These are phyloP conservation scores for Drechslerella coelobrocha DNA, from an alignment of 2,329 filamentous ascomycete species.

Conservation along the genomic window DNA sequence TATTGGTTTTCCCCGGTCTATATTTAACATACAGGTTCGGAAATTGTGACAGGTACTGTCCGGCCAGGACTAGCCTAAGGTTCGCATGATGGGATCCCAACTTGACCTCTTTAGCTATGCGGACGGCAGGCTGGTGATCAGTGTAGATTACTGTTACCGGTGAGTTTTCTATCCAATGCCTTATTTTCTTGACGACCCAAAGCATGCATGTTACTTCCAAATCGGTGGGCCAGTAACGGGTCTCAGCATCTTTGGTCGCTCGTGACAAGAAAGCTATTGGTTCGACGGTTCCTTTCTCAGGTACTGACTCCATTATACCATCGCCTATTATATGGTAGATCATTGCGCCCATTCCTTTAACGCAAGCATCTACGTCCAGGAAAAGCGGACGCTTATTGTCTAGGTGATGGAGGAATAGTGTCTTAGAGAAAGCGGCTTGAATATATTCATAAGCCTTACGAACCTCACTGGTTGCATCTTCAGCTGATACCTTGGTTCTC, in stretches of 20 bases:
- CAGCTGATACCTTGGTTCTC: background rate
- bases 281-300: background rate
- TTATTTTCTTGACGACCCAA: background rate
- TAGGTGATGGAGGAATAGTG: background rate
- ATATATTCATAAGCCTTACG: background rate
- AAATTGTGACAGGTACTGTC: slow-evolving; percentile 1
- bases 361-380: background rate
- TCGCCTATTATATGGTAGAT: background rate
- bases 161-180: slow-evolving; percentile 3
- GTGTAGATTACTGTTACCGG: background rate
- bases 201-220: slow-evolving; percentile 1
- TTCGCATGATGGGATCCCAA: background rate
- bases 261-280: background rate
- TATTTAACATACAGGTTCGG: slow-evolving; percentile 1
- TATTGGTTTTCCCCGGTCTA: background rate
- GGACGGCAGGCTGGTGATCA: background rate
- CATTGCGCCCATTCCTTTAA: background rate
- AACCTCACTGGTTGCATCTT: background rate
- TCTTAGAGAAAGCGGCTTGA: background rate
- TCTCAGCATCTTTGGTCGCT: background rate
- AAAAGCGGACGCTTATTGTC: background rate
- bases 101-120: background rate
- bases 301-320: background rate
- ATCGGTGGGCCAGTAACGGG: background rate
- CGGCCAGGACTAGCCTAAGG: background rate